A percentile compares a stretch with the other conserved stretches of the same genome.
phyloP scores from a whole-genome alignment of 2,329 filamentous ascomycete genomes.

The Aspergillus hortae region DNA sequence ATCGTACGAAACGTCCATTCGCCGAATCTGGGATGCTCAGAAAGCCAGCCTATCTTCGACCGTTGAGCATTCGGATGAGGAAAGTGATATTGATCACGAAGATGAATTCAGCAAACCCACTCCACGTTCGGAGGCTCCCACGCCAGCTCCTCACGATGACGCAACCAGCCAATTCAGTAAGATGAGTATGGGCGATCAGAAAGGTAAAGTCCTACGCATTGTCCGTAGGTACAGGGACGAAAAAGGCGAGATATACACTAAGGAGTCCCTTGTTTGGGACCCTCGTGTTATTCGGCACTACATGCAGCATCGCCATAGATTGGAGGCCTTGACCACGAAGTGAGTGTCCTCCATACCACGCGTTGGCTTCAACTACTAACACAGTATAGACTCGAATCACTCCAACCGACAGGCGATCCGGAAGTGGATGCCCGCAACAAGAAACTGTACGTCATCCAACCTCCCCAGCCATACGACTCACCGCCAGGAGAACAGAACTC shows the following conservation, averaged over 20 bases:
- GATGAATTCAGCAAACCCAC: constrained; percentile 53
- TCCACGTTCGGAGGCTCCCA: constrained; percentile 64
- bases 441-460: constrained; percentile 47
- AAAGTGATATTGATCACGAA: constrained; percentile 58
- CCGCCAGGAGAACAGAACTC: background rate
- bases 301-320: constrained; percentile 69
- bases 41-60: constrained; percentile 71
- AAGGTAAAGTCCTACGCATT: constrained; percentile 69
- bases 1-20: constrained; percentile 87
- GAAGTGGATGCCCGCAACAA: constrained; percentile 63
- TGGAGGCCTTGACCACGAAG: constrained; percentile 70
- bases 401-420: constrained; percentile 62
- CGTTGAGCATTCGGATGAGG: constrained; percentile 70
- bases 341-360: constrained; percentile 44
- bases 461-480: background rate
- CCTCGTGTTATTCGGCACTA: constrained; percentile 87
- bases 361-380: constrained; percentile 6
- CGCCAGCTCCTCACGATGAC: constrained; percentile 67
- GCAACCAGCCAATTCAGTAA: constrained; percentile 75
- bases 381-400: constrained; percentile 51
- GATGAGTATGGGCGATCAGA: constrained; percentile 65
- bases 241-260: constrained; percentile 60
- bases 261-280: constrained; percentile 66
- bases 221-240: constrained; percentile 63
- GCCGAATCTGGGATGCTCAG: constrained; percentile 88